Base-by-base conservation (phyloP, 2,329 filamentous ascomycete genomes). In the Penicillium sp. region DNA sequence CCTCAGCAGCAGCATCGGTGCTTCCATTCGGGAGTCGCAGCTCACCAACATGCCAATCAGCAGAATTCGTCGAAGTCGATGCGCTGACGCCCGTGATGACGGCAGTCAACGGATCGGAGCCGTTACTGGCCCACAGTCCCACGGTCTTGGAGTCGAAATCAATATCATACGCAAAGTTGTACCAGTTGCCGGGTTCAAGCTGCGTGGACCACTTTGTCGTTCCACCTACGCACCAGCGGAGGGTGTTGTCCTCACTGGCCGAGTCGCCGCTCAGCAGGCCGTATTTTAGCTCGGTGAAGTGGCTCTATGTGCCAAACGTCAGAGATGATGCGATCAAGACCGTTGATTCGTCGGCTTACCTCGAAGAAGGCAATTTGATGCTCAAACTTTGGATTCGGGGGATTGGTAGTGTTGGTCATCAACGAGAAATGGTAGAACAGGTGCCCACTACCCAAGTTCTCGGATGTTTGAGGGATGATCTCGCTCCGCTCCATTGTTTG, bases 161-260 rank as follows among this genome's bases (percentile, higher is more conserved):
- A 61, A 90, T 89, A 72, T 87, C 88, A 69, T 90, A 91, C 50
- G 88, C 89, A 67, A 90, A 82, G 71, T 92, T 92, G 74, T 91
- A 88, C 89, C 89, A 91, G 11, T 87, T 84, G 42, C 82, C 85
- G 1, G 88, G 80, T 55, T 80, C 80, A 73, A 88, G 87, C 62
- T 84, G 79, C 1, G 82, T 81, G 67, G 83, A 84, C 88, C 88
- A 91, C 67, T 89, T 78, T 52, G 82, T 83, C 66, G 82, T 76
- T 15, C 86, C 83, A 60, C 81, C 80, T 10, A 86, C 85, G 74
- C 86, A 84, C 87, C 88, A 91, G 66, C 86, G 84, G 63, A 91
- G 79, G 64, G 83, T 82, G 34, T 79, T 78, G 60, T 82, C 79
- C 39, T 81, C 76, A 60, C 84, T 78, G 55, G 81, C 83, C 4